A percentile compares a stretch with the other conserved stretches of the same genome.
Conservation (phyloP, 31 red algal species). For the Porphyra umbilicalis region DNA sequence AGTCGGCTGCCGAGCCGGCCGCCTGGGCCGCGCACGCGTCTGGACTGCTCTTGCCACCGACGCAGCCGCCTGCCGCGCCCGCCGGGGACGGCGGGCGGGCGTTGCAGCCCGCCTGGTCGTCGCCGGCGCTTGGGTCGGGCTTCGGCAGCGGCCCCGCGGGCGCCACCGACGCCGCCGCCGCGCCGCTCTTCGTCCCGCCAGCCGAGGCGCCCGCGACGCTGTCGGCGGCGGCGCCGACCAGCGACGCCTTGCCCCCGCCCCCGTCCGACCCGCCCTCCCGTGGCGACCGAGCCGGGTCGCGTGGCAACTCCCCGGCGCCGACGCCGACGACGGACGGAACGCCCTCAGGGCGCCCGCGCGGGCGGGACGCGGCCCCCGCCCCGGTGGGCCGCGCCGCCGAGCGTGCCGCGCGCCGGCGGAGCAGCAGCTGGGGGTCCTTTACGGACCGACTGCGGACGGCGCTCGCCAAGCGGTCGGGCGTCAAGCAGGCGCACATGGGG, state of each 20-base stretch:
- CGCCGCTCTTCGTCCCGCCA: no score
- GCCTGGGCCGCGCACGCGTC: no score
- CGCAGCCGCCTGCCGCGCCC: no score
- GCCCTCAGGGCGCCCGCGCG: background rate
- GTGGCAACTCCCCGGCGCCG: background rate
- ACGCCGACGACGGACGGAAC: background rate
- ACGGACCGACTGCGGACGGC: background rate
- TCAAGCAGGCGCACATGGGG: conserved; percentile 8
- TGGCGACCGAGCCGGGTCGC: background rate
- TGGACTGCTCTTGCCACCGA: no score
- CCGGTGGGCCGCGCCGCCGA: background rate
- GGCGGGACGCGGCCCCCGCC: background rate
- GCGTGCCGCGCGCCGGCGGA: background rate
- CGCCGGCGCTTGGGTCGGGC: background rate
- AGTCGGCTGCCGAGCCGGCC: no score
- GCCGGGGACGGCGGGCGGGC: no score
- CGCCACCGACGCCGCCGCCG: no score
- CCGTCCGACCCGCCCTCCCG: background rate
- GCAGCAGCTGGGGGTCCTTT: conserved; percentile 4
- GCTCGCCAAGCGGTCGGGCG: conserved; percentile 9
- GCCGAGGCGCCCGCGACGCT: no score
- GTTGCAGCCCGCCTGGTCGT: background rate
- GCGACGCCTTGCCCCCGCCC: background rate
- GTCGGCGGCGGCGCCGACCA: background rate
- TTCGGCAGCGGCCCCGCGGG: no score